Evolutionary conservation across 345 rosid species (phyloP), one percentile per base, ranked within the genome.

Genomic region (Reutealis trisperma): DNA sequence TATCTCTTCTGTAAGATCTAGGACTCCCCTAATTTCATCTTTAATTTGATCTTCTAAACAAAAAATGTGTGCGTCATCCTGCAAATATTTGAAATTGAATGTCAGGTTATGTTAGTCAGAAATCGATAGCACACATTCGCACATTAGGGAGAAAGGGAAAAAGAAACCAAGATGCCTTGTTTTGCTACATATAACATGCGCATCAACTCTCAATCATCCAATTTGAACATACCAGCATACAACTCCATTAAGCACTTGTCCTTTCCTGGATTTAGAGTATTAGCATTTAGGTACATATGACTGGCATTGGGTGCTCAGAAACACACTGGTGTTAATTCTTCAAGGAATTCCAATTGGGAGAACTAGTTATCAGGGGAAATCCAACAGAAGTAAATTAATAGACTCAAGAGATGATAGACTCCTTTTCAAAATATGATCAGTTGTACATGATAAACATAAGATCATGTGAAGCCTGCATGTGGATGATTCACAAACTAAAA

Each of bases 31-130:
- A 73, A 96, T 93, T 88, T 93, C 99, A 84, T 90, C 94, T 86
- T 89, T 91, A 72, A 93, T 92, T 88, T 93, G 98, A 85, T 91
- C 93, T 84, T 93, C 99, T 52, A 96, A 85, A 85, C 99, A 96
- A 79, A 95, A 95, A 81, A 93, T 93, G 68, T 93, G 99, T 25
- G 98, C 98, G 82, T 93, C 99, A 67, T 95, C 99, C 99, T 95
- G 91, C 68, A 75, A 77, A 75, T 34, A 79, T 62, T 55, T 73
- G 57, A 32, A 75, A 71, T 24, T 42, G 32, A 34, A 14, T 32
- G 34, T 76, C 47, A 59, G 14, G 49, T 18, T 37, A n/a, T 13
- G 3, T 37, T 22, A 5, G 8, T 45, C 5, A 54, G 25, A 44
- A n/a, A 71, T 11, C 63, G 8, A 55, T 32, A 15, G 6, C 37